These are phyloP conservation scores for Cymbidium sinense DNA, from an alignment of 106 monocot genomes.

Conservation along the genomic window DNA sequence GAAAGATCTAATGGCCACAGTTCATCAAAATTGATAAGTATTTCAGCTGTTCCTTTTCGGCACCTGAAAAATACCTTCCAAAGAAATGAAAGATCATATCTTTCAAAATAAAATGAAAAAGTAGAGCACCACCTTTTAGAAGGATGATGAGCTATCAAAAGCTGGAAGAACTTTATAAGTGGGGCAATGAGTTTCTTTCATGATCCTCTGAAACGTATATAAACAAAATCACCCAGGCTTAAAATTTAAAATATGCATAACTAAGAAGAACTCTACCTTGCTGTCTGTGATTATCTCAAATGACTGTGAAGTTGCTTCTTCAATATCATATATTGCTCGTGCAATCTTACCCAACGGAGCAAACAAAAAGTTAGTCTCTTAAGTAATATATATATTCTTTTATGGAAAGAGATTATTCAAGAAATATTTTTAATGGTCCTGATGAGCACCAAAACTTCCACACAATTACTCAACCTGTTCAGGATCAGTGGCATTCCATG, in stretches of 20 bases:
- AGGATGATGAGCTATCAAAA: conserved; percentile 91
- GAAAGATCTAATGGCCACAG: conserved; percentile 54
- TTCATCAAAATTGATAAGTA: conserved; percentile 82
- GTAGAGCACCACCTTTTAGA: conserved; percentile 58
- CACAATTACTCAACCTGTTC: conserved; percentile 37
- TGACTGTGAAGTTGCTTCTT: conserved; percentile 78
- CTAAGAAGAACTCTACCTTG: conserved; percentile 48
- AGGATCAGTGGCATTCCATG: conserved; percentile 69
- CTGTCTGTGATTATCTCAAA: conserved; percentile 73
- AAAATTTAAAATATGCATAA: conserved; percentile 1
- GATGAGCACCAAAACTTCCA: neutral
- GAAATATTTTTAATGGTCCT: neutral
- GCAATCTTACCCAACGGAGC: conserved; percentile 42
- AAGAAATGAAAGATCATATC: neutral
- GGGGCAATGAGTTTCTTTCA: conserved; percentile 54
- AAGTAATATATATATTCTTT: neutral
- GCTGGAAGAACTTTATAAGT: conserved; percentile 87
- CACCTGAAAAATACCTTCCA: conserved; percentile 50
- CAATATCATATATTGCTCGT: conserved; percentile 90
- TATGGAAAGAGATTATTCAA: neutral
- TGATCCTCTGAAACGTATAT: conserved; percentile 67
- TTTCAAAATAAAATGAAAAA: neutral
- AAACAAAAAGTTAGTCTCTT: conserved; percentile 10
- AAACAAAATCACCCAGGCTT: conserved; percentile 4
- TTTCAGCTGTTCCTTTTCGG: conserved; percentile 76